phyloP scores from a whole-genome alignment of 108 stramenopile genomes.

The Chaetoceros muelleri region DNA sequence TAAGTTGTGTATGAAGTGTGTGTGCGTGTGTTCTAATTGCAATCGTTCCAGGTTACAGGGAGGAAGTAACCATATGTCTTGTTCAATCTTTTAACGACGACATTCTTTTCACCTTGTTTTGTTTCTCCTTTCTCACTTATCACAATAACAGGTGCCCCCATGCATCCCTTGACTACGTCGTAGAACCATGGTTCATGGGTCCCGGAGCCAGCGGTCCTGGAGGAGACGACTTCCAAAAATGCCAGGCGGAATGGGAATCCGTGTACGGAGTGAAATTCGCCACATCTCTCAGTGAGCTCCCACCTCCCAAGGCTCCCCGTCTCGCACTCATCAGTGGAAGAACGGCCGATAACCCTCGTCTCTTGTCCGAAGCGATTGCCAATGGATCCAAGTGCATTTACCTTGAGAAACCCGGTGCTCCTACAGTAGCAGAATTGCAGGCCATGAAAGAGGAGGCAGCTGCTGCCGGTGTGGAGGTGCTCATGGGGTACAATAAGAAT shows the following conservation, averaged over 20 bases:
- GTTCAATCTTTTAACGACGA: background rate
- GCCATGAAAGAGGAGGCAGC: conserved; percentile 60
- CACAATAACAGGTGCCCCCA: conserved; percentile 52
- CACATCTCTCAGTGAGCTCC: conserved; percentile 45
- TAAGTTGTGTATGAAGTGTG: conserved; percentile 26
- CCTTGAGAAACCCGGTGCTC: conserved; percentile 89
- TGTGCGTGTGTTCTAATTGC: background rate
- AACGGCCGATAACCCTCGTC: conserved; percentile 80
- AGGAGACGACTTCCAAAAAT: conserved; percentile 64
- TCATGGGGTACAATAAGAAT: conserved; percentile 71
- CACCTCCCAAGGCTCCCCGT: conserved; percentile 57
- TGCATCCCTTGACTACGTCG: conserved; percentile 67
- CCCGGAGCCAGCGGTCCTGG: conserved; percentile 51
- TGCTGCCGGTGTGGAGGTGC: conserved; percentile 65
- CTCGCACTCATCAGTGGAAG: conserved; percentile 77
- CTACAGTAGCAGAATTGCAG: conserved; percentile 73
- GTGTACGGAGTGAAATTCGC: conserved; percentile 52
- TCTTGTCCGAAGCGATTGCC: conserved; percentile 74
- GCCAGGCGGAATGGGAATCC: conserved; percentile 35
- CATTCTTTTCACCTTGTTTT: conserved; percentile 1
- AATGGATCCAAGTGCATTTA: conserved; percentile 61
- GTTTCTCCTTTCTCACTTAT: background rate
- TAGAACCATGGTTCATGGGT: conserved; percentile 86
- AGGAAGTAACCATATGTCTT: background rate
- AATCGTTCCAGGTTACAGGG: background rate